Percentiles rank a stretch among this genome's conserved stretches.
phyloP scores from a whole-genome alignment of 2,329 filamentous ascomycete genomes.

The Juglanconis sp. region DNA sequence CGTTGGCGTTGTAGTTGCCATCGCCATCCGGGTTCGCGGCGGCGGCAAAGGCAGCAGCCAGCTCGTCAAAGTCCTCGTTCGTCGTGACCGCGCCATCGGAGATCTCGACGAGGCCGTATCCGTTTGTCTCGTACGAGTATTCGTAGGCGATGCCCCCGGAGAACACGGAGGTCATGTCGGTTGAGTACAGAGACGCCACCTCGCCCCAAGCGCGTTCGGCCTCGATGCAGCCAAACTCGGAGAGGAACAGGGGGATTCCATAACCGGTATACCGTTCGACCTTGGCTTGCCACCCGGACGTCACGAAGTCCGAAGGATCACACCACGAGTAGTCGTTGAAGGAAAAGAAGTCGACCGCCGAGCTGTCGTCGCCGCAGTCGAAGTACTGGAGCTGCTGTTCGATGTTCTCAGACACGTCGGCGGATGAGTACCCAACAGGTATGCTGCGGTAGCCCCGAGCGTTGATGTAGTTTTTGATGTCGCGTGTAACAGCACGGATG shows the following conservation, averaged over 20 bases:
- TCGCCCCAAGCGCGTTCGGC: slow-evolving; percentile 81
- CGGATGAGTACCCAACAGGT: slow-evolving; percentile 73
- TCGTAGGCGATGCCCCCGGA: slow-evolving; percentile 96
- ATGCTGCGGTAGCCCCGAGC: slow-evolving; percentile 60
- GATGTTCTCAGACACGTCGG: slow-evolving; percentile 81
- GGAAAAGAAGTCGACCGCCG: slow-evolving; percentile 83
- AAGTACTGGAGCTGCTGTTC: slow-evolving; percentile 85
- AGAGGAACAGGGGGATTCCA: slow-evolving; percentile 87
- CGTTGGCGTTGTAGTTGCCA: slow-evolving; percentile 47
- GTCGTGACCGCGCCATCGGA: slow-evolving; percentile 52
- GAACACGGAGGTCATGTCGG: slow-evolving; percentile 86
- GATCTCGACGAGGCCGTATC: slow-evolving; percentile 77
- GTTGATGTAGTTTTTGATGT: slow-evolving; percentile 69
- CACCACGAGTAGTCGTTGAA: slow-evolving; percentile 86
- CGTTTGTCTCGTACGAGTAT: slow-evolving; percentile 76
- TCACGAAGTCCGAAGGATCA: slow-evolving; percentile 65
- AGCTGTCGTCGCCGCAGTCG: slow-evolving; percentile 84
- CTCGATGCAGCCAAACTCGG: slow-evolving; percentile 86
- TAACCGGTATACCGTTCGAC: slow-evolving; percentile 84
- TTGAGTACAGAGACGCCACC: slow-evolving; percentile 72
- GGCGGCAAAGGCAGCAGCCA: slow-evolving; percentile 44
- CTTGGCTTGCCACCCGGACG: slow-evolving; percentile 82
- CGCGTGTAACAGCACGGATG: slow-evolving; percentile 75
- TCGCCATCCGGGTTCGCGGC: slow-evolving; percentile 49
- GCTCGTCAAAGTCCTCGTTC: slow-evolving; percentile 58